These are phyloP conservation scores for Fusarium sp. DNA, from an alignment of 2,329 filamentous ascomycete genomes.

Conservation along the genomic window DNA sequence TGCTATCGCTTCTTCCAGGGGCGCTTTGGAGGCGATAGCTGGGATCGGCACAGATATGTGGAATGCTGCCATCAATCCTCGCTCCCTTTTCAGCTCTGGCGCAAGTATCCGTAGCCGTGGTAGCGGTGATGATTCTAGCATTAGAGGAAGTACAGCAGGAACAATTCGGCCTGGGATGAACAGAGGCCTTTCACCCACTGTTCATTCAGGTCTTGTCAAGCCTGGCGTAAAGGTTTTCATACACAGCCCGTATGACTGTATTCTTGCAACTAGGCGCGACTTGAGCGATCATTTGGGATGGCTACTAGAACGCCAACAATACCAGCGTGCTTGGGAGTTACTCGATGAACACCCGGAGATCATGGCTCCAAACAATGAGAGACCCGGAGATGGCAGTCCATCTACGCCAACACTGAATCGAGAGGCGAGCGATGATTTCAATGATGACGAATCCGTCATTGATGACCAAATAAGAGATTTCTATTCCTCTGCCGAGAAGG, in stretches of 20 bases:
- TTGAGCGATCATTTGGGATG: constrained; percentile 86
- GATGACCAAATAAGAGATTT: constrained; percentile 68
- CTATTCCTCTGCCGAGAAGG: constrained; percentile 79
- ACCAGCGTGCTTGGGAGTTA: constrained; percentile 88
- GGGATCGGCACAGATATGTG: constrained; percentile 81
- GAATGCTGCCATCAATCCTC: constrained; percentile 91
- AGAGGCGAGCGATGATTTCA: constrained; percentile 70
- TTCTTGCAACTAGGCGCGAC: constrained; percentile 90
- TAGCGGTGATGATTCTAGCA: constrained; percentile 70
- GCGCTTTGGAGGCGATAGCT: constrained; percentile 81
- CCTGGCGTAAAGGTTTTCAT: constrained; percentile 83
- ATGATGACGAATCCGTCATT: constrained; percentile 72
- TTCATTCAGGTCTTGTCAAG: constrained; percentile 67
- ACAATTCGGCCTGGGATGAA: constrained; percentile 46
- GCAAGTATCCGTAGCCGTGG: constrained; percentile 77
- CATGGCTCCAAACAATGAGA: constrained; percentile 58
- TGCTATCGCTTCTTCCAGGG: constrained; percentile 72
- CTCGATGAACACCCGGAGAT: constrained; percentile 89
- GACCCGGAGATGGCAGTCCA: constrained; percentile 53
- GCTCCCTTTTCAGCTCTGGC: constrained; percentile 85
- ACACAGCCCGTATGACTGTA: constrained; percentile 95
- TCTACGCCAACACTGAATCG: constrained; percentile 57
- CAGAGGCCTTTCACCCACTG: constrained; percentile 49
- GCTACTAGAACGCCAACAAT: constrained; percentile 84
- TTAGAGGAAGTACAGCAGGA: constrained; percentile 54